Base-by-base conservation (phyloP, 495 filamentous ascomycete species). In the Penicillium silybi region DNA sequence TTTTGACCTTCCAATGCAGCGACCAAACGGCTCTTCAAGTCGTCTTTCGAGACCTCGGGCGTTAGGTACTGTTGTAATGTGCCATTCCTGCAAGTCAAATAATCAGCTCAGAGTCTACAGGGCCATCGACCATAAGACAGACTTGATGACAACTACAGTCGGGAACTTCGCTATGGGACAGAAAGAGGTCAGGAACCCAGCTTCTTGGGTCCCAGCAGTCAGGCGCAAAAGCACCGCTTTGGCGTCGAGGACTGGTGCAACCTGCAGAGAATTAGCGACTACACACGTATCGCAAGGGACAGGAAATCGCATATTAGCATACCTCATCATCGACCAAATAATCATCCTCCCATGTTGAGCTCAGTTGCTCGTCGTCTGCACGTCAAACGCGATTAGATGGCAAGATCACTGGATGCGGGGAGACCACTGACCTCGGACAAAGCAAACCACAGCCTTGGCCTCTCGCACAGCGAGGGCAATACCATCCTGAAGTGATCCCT, bases 61-160 rank as follows among this genome's bases (percentile, higher is more conserved):
- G 73, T 69, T n/a, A 88, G 72, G 54, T 87, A 87, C 61, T 87
- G 84, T 49, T 82, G 79, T 17, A 87, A 59, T 50, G 79, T 74
- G 17, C 77, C 83, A 67, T 83, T 78, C 55, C 82, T 85, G 47
- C 48, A 22, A 53, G 7, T 34, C 8, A 45, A 38, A 15, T 19
- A 38, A 42, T 53, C 23, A 57, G 44, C 10, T n/a, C 23, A 15
- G 9, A 44, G 5, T 17, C 1, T 8, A 40, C 25, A 15, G 5
- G n/a, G 7, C 29, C 8, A n/a, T 7, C 18, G 0, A 19, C 18
- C 26, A 26, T n/a, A 6, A 18, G 15, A 65, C 83, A 22, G 67
- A 88, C 86, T 79, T 77, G 50, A 97, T 90, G 6, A 95, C 68
- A 10, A 96, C 77, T 1, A 95, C 66, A 5, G 87, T 84, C 0